These are phyloP conservation scores for Clarireedia homoeocarpa DNA, from an alignment of 2,329 filamentous ascomycete genomes.

Conservation along the genomic window DNA sequence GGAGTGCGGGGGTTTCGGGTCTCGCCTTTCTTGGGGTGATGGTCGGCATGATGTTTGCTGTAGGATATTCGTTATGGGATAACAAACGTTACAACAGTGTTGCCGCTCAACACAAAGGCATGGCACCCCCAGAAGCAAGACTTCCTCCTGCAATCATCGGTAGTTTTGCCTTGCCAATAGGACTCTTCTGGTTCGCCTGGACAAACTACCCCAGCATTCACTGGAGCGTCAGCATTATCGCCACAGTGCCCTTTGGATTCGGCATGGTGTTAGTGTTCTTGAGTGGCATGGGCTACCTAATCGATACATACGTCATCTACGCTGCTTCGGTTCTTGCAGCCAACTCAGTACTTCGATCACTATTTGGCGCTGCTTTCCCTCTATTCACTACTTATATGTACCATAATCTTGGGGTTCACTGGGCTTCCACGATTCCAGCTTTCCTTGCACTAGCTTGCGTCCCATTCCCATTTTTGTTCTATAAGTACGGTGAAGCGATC, in stretches of 20 bases:
- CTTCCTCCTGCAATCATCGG: constrained; percentile 55
- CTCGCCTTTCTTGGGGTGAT: constrained; percentile 61
- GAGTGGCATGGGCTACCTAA: constrained; percentile 56
- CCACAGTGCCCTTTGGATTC: constrained; percentile 32
- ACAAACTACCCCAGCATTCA: constrained; percentile 48
- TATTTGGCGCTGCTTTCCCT: constrained; percentile 64
- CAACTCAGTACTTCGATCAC: constrained; percentile 61
- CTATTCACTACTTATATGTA: constrained; percentile 50
- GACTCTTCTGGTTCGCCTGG: constrained; percentile 63
- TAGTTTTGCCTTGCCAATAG: constrained; percentile 51
- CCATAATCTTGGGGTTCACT: constrained; percentile 57
- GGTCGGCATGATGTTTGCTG: constrained; percentile 55
- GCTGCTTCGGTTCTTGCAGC: constrained; percentile 69
- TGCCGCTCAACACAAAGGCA: constrained; percentile 33
- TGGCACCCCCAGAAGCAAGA: constrained; percentile 58
- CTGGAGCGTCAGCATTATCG: constrained; percentile 44
- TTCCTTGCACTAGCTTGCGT: constrained; percentile 66
- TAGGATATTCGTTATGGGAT: constrained; percentile 46
- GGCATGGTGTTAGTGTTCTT: constrained; percentile 57
- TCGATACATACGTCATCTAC: constrained; percentile 63
- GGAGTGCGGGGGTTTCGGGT: constrained; percentile 50
- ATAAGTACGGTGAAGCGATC: constrained; percentile 59
- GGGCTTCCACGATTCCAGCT: constrained; percentile 65
- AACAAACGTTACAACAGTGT: constrained; percentile 45
- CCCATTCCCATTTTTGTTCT: constrained; percentile 71